These are phyloP conservation scores for Phytophthora palmivora DNA, from an alignment of 352 stramenopile species.

Conservation along the genomic window DNA sequence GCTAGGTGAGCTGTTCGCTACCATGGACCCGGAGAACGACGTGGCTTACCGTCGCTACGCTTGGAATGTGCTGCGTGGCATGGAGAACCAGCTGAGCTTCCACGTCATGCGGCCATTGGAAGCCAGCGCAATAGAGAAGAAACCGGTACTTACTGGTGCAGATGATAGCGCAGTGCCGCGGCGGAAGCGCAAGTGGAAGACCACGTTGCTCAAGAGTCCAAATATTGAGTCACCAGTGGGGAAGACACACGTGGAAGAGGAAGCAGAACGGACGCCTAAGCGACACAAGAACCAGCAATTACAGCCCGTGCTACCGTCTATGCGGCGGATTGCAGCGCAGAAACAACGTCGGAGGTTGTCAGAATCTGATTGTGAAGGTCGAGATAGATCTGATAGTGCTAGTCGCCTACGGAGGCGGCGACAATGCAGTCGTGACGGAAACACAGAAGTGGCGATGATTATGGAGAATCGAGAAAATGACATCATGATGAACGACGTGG, in stretches of 20 bases:
- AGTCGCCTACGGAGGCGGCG: conserved; percentile 22
- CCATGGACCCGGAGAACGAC: conserved; percentile 64
- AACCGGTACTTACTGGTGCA: neutral
- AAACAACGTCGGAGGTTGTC: conserved; percentile 46
- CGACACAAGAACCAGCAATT: conserved; percentile 40
- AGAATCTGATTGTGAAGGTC: conserved; percentile 33
- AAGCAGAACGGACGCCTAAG: conserved; percentile 19
- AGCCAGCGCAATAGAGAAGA: conserved; percentile 12
- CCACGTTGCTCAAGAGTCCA: conserved; percentile 51
- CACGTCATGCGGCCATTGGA: conserved; percentile 60
- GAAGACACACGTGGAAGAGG: conserved; percentile 1
- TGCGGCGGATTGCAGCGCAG: conserved; percentile 55
- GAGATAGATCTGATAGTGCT: conserved; percentile 21
- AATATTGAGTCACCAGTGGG: conserved; percentile 11
- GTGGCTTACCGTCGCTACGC: conserved; percentile 60
- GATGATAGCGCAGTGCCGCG: conserved; percentile 12
- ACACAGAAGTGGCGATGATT: conserved; percentile 11
- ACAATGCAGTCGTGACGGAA: conserved; percentile 15
- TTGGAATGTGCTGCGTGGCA: conserved; percentile 67
- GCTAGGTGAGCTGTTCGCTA: conserved; percentile 64
- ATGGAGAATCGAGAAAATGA: conserved; percentile 17
- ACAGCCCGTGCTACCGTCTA: conserved; percentile 55
- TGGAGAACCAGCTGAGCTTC: conserved; percentile 66
- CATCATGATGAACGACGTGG: neutral
- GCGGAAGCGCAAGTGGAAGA: conserved; percentile 81